These are phyloP conservation scores for Blastocystis sp. DNA, from an alignment of 352 stramenopile species.

Conservation along the genomic window DNA sequence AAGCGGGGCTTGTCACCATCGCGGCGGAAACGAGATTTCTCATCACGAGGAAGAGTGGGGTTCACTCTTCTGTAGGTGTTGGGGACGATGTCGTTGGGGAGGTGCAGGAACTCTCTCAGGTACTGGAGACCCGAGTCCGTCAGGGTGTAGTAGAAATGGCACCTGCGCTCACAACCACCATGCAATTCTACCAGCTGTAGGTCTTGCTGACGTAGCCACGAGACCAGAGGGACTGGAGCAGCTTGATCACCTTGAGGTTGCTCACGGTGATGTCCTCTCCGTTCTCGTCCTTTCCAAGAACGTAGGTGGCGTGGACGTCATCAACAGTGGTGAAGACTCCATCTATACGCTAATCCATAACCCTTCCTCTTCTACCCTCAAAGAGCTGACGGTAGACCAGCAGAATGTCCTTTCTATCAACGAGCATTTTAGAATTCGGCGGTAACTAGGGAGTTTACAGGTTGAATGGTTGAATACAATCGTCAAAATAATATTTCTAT, in stretches of 20 bases:
- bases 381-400: constrained; percentile 41
- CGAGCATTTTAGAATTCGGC: constrained; percentile 49
- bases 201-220: constrained; percentile 90
- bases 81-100: constrained; percentile 93
- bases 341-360: neutral
- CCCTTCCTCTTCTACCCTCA: neutral
- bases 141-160: constrained; percentile 95
- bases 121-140: constrained; percentile 97
- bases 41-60: constrained; percentile 24
- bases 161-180: neutral
- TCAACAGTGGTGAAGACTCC: neutral
- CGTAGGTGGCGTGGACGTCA: neutral
- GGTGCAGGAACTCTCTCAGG: constrained; percentile 88
- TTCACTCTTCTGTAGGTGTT: constrained; percentile 90
- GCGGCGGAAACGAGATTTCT: neutral
- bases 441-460: too few species aligned
- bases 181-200: constrained; percentile 89
- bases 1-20: neutral
- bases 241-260: constrained; percentile 93
- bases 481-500: too few species aligned
- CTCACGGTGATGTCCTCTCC: constrained; percentile 85
- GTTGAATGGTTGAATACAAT: too few species aligned
- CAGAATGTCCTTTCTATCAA: constrained; percentile 46
- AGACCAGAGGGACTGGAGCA: constrained; percentile 93
- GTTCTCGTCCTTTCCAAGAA: constrained; percentile 68